Base-by-base conservation (phyloP, 139 green algal species). In the Tetratostichococcus sp. region DNA sequence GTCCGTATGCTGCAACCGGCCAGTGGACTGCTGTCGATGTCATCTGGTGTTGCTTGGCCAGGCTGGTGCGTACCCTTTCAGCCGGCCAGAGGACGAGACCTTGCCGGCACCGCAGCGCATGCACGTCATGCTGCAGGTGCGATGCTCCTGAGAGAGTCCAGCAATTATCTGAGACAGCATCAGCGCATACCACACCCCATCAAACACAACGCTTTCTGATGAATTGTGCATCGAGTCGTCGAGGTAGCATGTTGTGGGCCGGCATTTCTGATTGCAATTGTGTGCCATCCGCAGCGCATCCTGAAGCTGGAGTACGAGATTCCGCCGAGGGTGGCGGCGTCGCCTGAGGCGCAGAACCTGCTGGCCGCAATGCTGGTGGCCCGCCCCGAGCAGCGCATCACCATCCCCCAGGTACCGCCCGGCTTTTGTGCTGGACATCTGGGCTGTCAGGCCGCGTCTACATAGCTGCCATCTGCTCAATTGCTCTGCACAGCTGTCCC, bases 61-160 rank as follows among this genome's bases (percentile, higher is more conserved):
- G 76, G 91, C 93, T 35, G 93, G 93, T 16, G 88, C 90, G 1
- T 99, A 99, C 77, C 96, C 96, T 11, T 99, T 99, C 80, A 95
- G 98, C 87, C 85, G 92, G 69, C 90, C 92, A 4, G 91, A 96
- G 76, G 93, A 97, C 83, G 92, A 93, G 69, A 43, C 57, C 32
- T 82, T 89, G 65, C 81, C 89, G 68, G 90, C 95, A 80, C 85
- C 84, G 35, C 82, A 89, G 70, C 92, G 92, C 76, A 88, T 95
- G 79, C 91, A 86, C 70, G 74, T 72, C 67, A 86, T 88, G 80
- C 77, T 86, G 58, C 71, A 78, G 69, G 78, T 76, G 30, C 6
- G 39, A 6, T 11, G 57, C 26, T 28, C 31, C 69, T 35, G 25
- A 1, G 22, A 5, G 59, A 8, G 1, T n/a, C n/a, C n/a, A n/a